Conservation (phyloP, 805 yeast species). For the Metschnikowia aberdeeniae region DNA sequence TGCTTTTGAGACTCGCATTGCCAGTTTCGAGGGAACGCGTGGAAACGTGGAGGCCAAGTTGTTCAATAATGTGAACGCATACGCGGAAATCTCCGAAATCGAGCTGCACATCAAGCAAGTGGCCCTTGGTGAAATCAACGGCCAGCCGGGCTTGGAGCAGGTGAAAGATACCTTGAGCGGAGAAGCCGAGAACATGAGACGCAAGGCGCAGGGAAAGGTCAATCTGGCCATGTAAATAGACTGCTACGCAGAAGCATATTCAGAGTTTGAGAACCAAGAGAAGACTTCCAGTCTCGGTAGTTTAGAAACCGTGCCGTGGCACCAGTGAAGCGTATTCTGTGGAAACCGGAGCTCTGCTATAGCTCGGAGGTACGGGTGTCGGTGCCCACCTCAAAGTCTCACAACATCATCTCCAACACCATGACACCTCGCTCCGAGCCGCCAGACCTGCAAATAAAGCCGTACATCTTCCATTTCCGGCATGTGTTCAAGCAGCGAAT, state of each 20-base stretch:
- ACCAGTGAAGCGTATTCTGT: too few species aligned
- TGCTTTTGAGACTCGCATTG: slow-evolving; percentile 45
- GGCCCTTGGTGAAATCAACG: slow-evolving; percentile 37
- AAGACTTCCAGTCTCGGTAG: too few species aligned
- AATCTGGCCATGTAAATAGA: slow-evolving; percentile 20
- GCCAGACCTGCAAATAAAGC: slow-evolving; percentile 6
- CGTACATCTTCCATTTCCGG: slow-evolving; percentile 24
- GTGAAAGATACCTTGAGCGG: slow-evolving; percentile 40
- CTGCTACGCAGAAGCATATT: not conserved
- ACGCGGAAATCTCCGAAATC: slow-evolving; percentile 25
- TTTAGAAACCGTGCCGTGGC: too few species aligned
- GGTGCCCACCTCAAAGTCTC: not conserved
- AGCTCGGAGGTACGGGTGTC: not conserved
- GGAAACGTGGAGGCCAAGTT: slow-evolving; percentile 34
- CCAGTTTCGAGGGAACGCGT: slow-evolving; percentile 33
- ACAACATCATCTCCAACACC: not conserved
- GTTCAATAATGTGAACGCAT: slow-evolving; percentile 27
- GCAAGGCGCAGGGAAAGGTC: slow-evolving; percentile 33
- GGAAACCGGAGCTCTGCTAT: not conserved
- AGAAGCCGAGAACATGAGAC: slow-evolving; percentile 30
- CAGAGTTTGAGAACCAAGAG: too few species aligned
- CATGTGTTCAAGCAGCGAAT: slow-evolving; percentile 33
- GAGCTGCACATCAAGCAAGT: slow-evolving; percentile 35
- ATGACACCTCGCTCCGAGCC: slow-evolving; percentile 7
- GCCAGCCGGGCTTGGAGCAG: slow-evolving; percentile 39